phyloP scores from a whole-genome alignment of 495 filamentous ascomycete genomes.

The Annulohypoxylon moriforme region DNA sequence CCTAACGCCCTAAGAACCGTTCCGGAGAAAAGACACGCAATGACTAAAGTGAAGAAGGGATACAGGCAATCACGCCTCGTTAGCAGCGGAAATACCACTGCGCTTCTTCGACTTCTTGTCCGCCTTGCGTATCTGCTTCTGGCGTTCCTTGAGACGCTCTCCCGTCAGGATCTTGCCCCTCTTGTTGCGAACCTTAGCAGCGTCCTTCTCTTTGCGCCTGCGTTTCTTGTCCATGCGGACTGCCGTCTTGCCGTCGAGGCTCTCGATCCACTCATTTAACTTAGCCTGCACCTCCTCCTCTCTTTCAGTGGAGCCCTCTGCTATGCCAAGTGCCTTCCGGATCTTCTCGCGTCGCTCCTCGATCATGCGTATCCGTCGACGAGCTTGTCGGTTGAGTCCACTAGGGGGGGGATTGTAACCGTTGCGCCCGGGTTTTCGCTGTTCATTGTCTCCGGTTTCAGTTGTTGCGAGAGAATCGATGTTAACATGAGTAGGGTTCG shows the following conservation, averaged over 20 bases:
- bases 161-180: conserved; percentile 32
- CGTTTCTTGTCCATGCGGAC: conserved; percentile 25
- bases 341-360: conserved; percentile 36
- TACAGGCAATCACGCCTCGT: background rate
- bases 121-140: conserved; percentile 15
- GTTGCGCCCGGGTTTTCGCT: background rate
- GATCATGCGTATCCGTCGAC: conserved; percentile 45
- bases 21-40: conserved; percentile 2
- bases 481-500: conserved; percentile 34
- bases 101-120: conserved; percentile 27
- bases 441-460: background rate
- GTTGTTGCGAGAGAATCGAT: background rate
- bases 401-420: conserved; percentile 1
- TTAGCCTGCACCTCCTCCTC: conserved; percentile 34
- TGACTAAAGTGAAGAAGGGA: background rate
- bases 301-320: conserved; percentile 16
- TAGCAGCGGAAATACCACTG: background rate
- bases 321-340: conserved; percentile 34
- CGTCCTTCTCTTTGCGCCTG: conserved; percentile 21
- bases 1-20: conserved; percentile 16
- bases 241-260: conserved; percentile 9
- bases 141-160: conserved; percentile 21
- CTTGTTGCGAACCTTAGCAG: conserved; percentile 1
- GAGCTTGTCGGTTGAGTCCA: conserved; percentile 38
- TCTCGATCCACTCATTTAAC: conserved; percentile 33